phyloP scores from a whole-genome alignment of 2,329 filamentous ascomycete species.

The Verticillium alfalfae region DNA sequence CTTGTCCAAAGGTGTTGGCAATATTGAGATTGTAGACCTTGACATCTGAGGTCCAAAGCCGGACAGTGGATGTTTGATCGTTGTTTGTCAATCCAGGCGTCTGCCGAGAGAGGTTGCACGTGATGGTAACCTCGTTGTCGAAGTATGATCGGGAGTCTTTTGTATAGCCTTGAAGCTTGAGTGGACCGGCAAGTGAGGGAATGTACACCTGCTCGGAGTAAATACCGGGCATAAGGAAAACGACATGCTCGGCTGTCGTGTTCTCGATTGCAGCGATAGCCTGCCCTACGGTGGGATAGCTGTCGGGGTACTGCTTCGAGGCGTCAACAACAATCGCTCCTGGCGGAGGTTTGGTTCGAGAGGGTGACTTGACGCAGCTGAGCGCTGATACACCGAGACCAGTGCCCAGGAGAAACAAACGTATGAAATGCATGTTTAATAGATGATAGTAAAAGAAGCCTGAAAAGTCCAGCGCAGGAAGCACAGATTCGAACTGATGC shows the following conservation, averaged over 20 bases:
- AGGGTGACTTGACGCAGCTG: constrained; percentile 3
- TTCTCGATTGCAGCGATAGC: constrained; percentile 12
- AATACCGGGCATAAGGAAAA: constrained; percentile 55
- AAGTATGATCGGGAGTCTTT: constrained; percentile 31
- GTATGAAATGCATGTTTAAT: too few species aligned
- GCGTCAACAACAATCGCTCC: constrained; percentile 4
- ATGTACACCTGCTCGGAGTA: constrained; percentile 31
- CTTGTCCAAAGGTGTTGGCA: constrained; percentile 35
- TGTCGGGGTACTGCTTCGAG: constrained; percentile 2
- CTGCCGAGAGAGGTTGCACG: constrained; percentile 18
- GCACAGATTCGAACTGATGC: too few species aligned
- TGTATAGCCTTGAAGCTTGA: constrained; percentile 53
- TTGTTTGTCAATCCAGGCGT: constrained; percentile 34
- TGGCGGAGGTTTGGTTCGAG: constrained; percentile 1
- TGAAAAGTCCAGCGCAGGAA: too few species aligned
- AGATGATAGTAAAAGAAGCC: too few species aligned
- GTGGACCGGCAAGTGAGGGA: constrained; percentile 7
- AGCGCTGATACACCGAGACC: not conserved
- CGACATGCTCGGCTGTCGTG: constrained; percentile 15
- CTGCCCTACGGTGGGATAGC: constrained; percentile 5
- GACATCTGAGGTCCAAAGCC: constrained; percentile 50
- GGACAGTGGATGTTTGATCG: constrained; percentile 32
- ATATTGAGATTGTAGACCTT: constrained; percentile 35
- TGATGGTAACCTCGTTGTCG: constrained; percentile 42
- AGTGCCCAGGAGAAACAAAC: not conserved